Evolutionary conservation across 2,329 filamentous ascomycete species (phyloP), one percentile per base, ranked within the genome.

Genomic region (Claviceps citrina): DNA sequence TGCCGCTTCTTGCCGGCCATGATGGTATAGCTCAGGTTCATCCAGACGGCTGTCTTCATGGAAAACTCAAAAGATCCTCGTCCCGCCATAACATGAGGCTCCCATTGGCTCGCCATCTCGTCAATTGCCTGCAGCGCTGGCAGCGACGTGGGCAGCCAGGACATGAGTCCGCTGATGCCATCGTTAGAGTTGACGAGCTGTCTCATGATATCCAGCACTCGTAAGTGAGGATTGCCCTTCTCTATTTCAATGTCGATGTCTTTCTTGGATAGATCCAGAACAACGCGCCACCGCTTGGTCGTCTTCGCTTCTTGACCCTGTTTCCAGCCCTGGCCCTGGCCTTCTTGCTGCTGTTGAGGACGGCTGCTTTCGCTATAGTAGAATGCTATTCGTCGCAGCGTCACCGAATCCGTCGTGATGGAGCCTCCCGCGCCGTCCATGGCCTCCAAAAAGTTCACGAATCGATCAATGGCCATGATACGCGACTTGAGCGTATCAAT

Each of bases 391-490:
- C 71, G 65, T 47, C 66, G 64, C 41, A 89, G 64, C 13, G 71
- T 75, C 41, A 80, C 67, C 31, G 68, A 63, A 47, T 78, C 68
- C 52, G 71, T 71, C 32, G 63, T 62, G 27, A 82, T 69, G 38
- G 69, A 65, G 13, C 65, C 66, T 35, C 65, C 63, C 47, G 72
- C 65, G 45, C 66, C 63, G 40, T 74, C 65, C 45, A 87, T 71
- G 1, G 78, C 75, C 33, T 76, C 70, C 20, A 85, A 65, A 50
- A 83, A 84, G 32, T 71, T 70, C 30, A 84, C 76, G 22, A 91
- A 67, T 16, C 79, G 73, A 50, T 82, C 75, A 42, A 91, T 72
- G 10, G 76, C 72, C 47, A 74, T 70, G 34, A 86, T 63, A 22
- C 77, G 69, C 38, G 68, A 63, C 45, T 67, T 63, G 16, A 86